Evolutionary conservation across 1,284 basidiomycete genomes (phyloP), one percentile per base, ranked within the genome.

Genomic region (Pascua guehoae): DNA sequence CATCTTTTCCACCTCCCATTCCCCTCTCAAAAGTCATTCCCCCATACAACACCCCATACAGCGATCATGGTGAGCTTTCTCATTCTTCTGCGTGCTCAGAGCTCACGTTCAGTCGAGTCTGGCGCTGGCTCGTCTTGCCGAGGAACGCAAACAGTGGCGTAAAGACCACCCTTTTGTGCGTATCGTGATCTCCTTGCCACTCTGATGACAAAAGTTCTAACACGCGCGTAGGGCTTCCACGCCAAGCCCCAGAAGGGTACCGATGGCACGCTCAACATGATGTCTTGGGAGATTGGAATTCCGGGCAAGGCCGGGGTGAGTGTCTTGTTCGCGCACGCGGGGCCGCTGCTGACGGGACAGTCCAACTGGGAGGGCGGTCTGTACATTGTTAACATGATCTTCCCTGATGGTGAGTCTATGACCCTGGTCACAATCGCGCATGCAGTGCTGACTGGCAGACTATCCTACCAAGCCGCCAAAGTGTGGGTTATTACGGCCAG

Each of bases 81-180:
- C 24, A 32, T 7, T 32, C 14, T 2, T 15, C 2, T 38, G 4
- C 14, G 5, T 38, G 4, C 14, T 2, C 32, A 0, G 11, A 24
- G 47, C 47, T 49, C 17, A 49, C 47, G 12, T 16, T 1, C 47
- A 55, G 55, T 57, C 72, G 65, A 69, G 69, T 14, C 58, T 75
- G 12, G 72, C 73, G 17, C 68, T 68, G 18, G 72, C 73, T 18
- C 67, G 73, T 49, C 55, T 75, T 12, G 66, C 93, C 40, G 96
- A 98, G 78, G 96, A 99, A 79, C 86, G 96, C 70, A 98, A 98
- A 79, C 91, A 96, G 71, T 99, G 96, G 96, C 81, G 96, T 63
- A 98, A 95, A 76, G 96, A 99, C 70, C 96, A 98, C 78, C 96
- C 96, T 49, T 98, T 96, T 70, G 95, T 98, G 78, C 77, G 92